These are phyloP conservation scores for Pseudogymnoascus sp. DNA, from an alignment of 2,329 filamentous ascomycete species.

Conservation along the genomic window DNA sequence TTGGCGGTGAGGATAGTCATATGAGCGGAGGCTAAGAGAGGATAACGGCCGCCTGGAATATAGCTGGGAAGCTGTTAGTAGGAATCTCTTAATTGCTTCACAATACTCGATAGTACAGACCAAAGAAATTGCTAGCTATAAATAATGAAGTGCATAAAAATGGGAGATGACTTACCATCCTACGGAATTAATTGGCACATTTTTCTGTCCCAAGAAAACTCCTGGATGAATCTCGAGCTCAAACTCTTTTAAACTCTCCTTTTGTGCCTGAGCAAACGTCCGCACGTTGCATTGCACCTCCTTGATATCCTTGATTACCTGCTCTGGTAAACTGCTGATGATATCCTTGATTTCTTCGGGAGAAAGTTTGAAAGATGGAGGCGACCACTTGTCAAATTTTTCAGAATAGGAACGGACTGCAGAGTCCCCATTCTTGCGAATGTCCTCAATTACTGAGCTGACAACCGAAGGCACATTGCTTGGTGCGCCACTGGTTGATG, in stretches of 20 bases:
- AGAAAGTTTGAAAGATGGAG: conserved; percentile 40
- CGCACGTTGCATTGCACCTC: conserved; percentile 42
- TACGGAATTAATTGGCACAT: conserved; percentile 38
- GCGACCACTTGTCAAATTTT: conserved; percentile 47
- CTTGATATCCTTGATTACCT: conserved; percentile 46
- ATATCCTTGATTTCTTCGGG: conserved; percentile 35
- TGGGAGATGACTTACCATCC: conserved; percentile 34
- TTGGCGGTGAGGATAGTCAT: conserved; percentile 50
- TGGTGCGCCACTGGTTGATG: background rate
- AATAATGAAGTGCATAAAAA: background rate
- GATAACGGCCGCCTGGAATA: conserved; percentile 18
- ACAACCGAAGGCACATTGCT: conserved; percentile 34
- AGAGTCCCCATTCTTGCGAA: conserved; percentile 38
- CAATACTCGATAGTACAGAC: background rate
- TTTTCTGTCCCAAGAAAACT: conserved; percentile 43
- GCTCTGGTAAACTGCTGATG: conserved; percentile 36
- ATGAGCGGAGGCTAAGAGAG: conserved; percentile 44
- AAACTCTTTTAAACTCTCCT: conserved; percentile 39
- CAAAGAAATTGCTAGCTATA: background rate
- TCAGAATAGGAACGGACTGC: conserved; percentile 42
- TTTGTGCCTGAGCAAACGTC: conserved; percentile 40
- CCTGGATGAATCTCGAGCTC: conserved; percentile 43
- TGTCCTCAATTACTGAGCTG: conserved; percentile 38
- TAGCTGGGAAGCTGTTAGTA: background rate
- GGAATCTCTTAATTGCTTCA: background rate